Percentiles rank a stretch among this genome's conserved stretches.
These are phyloP conservation scores for Fusarium compactum DNA, from an alignment of 2,329 filamentous ascomycete genomes.

Conservation along the genomic window DNA sequence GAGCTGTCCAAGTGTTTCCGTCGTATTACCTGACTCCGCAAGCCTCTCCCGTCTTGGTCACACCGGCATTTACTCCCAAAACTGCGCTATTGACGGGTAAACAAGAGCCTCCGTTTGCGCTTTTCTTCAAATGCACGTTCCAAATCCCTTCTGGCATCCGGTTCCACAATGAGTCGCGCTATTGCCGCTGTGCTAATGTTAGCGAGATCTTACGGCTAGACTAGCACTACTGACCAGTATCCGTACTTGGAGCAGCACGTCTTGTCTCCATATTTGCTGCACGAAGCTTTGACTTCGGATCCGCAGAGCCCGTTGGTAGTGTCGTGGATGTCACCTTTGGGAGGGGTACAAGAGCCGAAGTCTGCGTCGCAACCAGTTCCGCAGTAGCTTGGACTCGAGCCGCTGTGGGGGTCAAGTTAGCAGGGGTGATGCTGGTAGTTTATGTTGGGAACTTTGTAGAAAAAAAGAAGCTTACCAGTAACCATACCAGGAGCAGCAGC, in stretches of 20 bases:
- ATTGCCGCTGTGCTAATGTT: conserved; percentile 45
- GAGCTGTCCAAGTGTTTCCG: neutral
- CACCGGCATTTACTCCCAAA: neutral
- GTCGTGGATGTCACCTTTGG: conserved; percentile 40
- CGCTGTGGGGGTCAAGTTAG: conserved; percentile 47
- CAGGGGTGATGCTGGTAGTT: neutral
- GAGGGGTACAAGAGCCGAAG: conserved; percentile 52
- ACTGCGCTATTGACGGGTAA: conserved; percentile 2
- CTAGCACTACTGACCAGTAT: conserved; percentile 49
- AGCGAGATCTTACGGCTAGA: conserved; percentile 1
- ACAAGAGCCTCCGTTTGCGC: conserved; percentile 27
- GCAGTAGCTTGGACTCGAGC: conserved; percentile 50
- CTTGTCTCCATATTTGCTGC: conserved; percentile 49
- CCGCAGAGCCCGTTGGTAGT: conserved; percentile 56
- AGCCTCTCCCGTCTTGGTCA: conserved; percentile 15
- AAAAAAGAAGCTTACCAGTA: conserved; percentile 51
- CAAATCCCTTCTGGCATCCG: conserved; percentile 53
- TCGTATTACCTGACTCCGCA: conserved; percentile 14
- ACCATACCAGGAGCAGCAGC: conserved; percentile 58
- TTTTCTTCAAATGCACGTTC: conserved; percentile 42
- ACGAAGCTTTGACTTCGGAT: conserved; percentile 48
- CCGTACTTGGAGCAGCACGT: conserved; percentile 54
- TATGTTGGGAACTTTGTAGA: neutral
- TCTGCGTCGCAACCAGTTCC: conserved; percentile 54
- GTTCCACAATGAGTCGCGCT: conserved; percentile 47